Conservation (phyloP, 352 stramenopile genomes). For the Phytophthora citricola region DNA sequence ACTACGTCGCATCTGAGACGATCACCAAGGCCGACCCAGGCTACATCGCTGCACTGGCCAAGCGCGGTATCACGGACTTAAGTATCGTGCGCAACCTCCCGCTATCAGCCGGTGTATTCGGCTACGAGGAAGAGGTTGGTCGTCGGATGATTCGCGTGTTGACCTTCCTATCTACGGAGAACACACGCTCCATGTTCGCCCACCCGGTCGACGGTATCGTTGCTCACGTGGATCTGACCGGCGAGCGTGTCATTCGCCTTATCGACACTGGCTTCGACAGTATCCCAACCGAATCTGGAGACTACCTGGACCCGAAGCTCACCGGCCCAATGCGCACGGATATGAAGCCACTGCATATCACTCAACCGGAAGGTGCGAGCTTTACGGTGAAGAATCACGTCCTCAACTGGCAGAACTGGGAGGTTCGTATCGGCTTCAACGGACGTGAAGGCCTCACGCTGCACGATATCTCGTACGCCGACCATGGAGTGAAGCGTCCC, state of each 20-base stretch:
- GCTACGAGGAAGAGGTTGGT: constrained; percentile 41
- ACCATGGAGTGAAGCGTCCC: constrained; percentile 38
- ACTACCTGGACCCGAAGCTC: constrained; percentile 37
- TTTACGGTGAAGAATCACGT: constrained; percentile 68
- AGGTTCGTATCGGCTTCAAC: constrained; percentile 81
- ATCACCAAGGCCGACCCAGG: constrained; percentile 44
- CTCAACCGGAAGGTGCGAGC: constrained; percentile 72
- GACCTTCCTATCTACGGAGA: constrained; percentile 40
- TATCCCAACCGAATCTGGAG: constrained; percentile 34
- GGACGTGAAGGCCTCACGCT: constrained; percentile 80
- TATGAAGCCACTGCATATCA: constrained; percentile 69
- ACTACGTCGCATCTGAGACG: constrained; percentile 41
- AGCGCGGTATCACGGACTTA: constrained; percentile 44
- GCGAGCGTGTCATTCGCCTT: constrained; percentile 39
- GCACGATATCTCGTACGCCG: constrained; percentile 67
- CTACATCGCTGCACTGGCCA: constrained; percentile 41
- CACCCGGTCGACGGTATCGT: constrained; percentile 49
- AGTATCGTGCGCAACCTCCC: constrained; percentile 34
- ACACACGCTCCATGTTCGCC: constrained; percentile 50
- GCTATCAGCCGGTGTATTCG: constrained; percentile 45
- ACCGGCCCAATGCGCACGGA: constrained; percentile 40
- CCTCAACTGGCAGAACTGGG: constrained; percentile 84
- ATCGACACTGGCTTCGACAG: constrained; percentile 46
- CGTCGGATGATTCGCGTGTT: constrained; percentile 51
- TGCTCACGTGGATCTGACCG: constrained; percentile 46